Conservation (phyloP, 495 filamentous ascomycete species). For the Lasiosphaeris hirsuta region DNA sequence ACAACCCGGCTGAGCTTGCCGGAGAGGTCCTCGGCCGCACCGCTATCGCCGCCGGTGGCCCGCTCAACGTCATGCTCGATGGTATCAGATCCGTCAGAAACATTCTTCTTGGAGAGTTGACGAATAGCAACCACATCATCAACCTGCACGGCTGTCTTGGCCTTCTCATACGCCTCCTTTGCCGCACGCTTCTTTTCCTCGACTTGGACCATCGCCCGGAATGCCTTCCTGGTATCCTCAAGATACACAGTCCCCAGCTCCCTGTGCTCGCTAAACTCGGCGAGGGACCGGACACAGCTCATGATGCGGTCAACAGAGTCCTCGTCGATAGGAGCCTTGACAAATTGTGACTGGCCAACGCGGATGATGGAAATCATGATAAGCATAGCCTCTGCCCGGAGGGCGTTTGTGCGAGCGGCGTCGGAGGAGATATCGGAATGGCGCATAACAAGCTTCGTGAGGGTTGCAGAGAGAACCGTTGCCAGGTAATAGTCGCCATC, state of each 20-base stretch:
- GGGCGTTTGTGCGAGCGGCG: conserved; percentile 81
- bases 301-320: conserved; percentile 97
- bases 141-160: conserved; percentile 90
- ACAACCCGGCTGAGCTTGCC: conserved; percentile 96
- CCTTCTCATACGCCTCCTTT: conserved; percentile 86
- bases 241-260: conserved; percentile 90
- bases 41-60: conserved; percentile 85
- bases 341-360: conserved; percentile 95
- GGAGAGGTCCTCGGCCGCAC: conserved; percentile 71
- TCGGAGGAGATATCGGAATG: conserved; percentile 93
- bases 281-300: conserved; percentile 89
- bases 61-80: conserved; percentile 88
- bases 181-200: conserved; percentile 96
- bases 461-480: conserved; percentile 86
- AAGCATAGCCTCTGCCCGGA: conserved; percentile 96
- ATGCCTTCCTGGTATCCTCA: conserved; percentile 93
- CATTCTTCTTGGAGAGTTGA: conserved; percentile 88
- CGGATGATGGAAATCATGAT: conserved; percentile 99
- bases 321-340: conserved; percentile 95
- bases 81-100: conserved; percentile 77
- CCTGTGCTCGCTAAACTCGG: conserved; percentile 85
- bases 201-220: conserved; percentile 95
- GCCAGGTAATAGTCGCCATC: conserved; percentile 98
- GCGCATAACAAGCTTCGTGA: conserved; percentile 98
- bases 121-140: conserved; percentile 92